Base-by-base conservation (phyloP, 2,329 filamentous ascomycete genomes). In the Talaromyces sp. region DNA sequence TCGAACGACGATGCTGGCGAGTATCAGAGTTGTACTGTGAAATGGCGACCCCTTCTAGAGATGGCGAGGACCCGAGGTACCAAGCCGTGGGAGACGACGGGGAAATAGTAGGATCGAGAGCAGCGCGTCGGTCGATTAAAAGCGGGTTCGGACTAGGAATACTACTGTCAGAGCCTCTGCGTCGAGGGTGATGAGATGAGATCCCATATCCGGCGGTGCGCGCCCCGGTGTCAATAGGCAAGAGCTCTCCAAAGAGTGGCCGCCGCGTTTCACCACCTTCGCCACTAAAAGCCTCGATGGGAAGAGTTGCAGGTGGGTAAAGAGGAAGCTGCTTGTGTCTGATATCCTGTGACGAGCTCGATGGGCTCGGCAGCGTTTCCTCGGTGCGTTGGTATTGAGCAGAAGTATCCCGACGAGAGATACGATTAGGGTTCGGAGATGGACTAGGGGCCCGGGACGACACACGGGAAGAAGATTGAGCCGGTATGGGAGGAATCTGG, bases 181-280 rank as follows among this genome's bases (percentile, higher is more conserved):
- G 80, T 62, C 80, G 78, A 56, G 81, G 77, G 55, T 77, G 68
- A 35, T 74, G 72, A 62, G 82, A 78, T 64, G 35, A 7, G 54
- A 89, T 88, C 56, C 87, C 87, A 75, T 85, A 86, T 62, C 68
- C 69, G 19, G 80, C 77, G 54, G 81, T 76, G 21, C 79, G 73
- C 27, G 79, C 69, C 65, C 83, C 79, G 66, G 79, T 80, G 65
- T 85, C 80, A 41, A 85, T 79, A n/a, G 85, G 81, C 29, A 86
- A 76, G 65, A 92, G 83, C 73, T 92, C 90, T 41, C 90, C 90
- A 75, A 93, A 93, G 21, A 92, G 76, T 38, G 90, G 83, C 63
- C 81, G 81, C 58, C 80, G 79, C 12, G 50, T 24, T 14, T 29
- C 29, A 17, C 41, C 35, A 11, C 50, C 56, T 58, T 17, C 32